Evolutionary conservation across 768 basidiomycete species (phyloP), one percentile per base, ranked within the genome.

Genomic region (Leccinum rimulosum): DNA sequence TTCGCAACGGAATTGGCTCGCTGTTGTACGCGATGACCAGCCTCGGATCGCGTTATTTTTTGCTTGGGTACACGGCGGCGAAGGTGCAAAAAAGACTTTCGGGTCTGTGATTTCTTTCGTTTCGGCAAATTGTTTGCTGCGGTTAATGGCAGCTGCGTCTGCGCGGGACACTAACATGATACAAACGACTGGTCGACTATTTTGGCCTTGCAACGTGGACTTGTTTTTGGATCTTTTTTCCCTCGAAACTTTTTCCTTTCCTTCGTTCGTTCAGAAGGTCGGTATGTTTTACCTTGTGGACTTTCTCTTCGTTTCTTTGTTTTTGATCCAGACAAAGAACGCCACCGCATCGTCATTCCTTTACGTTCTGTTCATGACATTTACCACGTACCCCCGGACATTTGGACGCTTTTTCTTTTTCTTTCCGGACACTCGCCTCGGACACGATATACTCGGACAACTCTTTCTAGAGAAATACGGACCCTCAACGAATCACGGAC

Each of bases 21-120:
- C 70, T 91, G 53, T 75, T 87, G 30, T 86, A 81, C 63, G 86
- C 84, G 60, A 82, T 90, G 81, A 84, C 77, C 58, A 81, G 75
- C 57, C 80, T 90, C 49, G 79, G 81, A 59, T 70, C 81, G 11
- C 78, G 78, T 50, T 88, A 85, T 69, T 88, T 88, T 33, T 74
- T 90, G 60, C 75, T 86, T 58, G 65, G 70, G 6, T 73, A 73
- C 49, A 62, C 72, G 9, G 70, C 63, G 40, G 58, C 68, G 45
- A 73, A 72, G 49, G 66, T 66, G 30, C 73, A 74, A 59, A 73
- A 73, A 60, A 56, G 73, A 60, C 56, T 74, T 25, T 59, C 71
- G 7, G 70, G 68, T 50, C 66, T 72, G 58, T 74, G 64, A 55
- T 57, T 49, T 30, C 14, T 35, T n/a, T 51, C 55, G 50, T 51